Evolutionary conservation across 148 eudicot genomes (phyloP).

Genomic region (Arbutus unedo): DNA sequence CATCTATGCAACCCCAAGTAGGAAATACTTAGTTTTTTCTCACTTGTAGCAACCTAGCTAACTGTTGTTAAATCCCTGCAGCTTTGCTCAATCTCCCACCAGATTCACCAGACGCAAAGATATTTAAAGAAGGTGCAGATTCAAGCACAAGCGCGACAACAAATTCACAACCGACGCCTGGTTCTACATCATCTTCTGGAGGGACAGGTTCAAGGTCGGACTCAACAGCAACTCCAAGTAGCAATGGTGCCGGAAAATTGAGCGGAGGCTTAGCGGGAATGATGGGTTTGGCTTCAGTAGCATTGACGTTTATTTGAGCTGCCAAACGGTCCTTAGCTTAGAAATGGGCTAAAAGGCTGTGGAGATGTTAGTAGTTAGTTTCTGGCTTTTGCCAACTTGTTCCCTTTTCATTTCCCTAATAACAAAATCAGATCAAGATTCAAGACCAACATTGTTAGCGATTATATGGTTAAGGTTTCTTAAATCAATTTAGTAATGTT

Average conservation of each 20-base stretch:
- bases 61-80: constrained; percentile 10
- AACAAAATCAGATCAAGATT: constrained; percentile 15
- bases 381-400: constrained; percentile 12
- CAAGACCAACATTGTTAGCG: too few relatives aligned
- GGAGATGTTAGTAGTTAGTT: constrained; percentile 15
- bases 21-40: background rate
- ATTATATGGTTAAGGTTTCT: too few relatives aligned
- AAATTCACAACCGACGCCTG: constrained; percentile 17
- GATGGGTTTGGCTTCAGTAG: constrained; percentile 15
- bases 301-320: constrained; percentile 21
- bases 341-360: background rate
- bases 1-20: background rate
- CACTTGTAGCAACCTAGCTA: background rate
- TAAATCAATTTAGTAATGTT: too few relatives aligned
- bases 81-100: constrained; percentile 40
- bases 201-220: constrained; percentile 22
- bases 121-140: constrained; percentile 29
- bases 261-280: background rate
- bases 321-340: constrained; percentile 1
- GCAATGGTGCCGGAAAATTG: constrained; percentile 19
- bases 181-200: constrained; percentile 22
- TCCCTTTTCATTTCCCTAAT: constrained; percentile 10
- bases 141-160: constrained; percentile 21
- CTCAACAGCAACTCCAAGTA: constrained; percentile 27
- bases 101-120: constrained; percentile 45